Base-by-base conservation (phyloP, 306 rosid genomes). In the Ormosia semicastrata region DNA sequence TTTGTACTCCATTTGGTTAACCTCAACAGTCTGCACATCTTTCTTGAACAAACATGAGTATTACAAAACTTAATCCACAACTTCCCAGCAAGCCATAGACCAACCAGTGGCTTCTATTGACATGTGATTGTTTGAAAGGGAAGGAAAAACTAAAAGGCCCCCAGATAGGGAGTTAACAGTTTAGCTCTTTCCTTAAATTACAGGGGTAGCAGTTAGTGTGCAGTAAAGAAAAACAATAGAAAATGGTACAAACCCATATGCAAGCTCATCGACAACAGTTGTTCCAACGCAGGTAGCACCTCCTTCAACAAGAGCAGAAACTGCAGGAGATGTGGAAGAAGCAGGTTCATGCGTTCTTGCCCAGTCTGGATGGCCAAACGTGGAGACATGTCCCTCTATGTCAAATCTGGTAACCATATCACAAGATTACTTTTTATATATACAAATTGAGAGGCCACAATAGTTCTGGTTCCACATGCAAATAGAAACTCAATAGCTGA, bases 331-430 rank as follows among this genome's bases (percentile, higher is more conserved):
- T 2, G 99, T 96, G 73, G 80, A 84, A 75, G 97, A 87, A 88
- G 99, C 96, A 32, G 89, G 69, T 36, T 87, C 92, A 82, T 96
- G 98, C 10, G 98, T 89, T 62, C 77, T 88, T 43, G 71, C 95
- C 99, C 99, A 96, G 11, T 96, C 97, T 5, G 97, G 98, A 89
- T 93, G 98, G 47, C 99, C 99, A 68, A 93, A 94, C 32, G 97
- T 87, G 62, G 98, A 89, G 15, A 92, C 95, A 6, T 86, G 87
- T 47, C 98, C 98, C 41, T 93, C 91, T 13, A 96, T 83, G 65
- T 96, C 90, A 78, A 96, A 94, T 69, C 99, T 93, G 92, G 54
- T 40, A 80, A 87, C 46, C 79, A 76, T 44, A 39, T 11, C 59
- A 52, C 40, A 74, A 24, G 24, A 24, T 24, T 24, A 24, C 1